phyloP scores from a whole-genome alignment of 495 filamentous ascomycete species.

The Penicillium soppii region DNA sequence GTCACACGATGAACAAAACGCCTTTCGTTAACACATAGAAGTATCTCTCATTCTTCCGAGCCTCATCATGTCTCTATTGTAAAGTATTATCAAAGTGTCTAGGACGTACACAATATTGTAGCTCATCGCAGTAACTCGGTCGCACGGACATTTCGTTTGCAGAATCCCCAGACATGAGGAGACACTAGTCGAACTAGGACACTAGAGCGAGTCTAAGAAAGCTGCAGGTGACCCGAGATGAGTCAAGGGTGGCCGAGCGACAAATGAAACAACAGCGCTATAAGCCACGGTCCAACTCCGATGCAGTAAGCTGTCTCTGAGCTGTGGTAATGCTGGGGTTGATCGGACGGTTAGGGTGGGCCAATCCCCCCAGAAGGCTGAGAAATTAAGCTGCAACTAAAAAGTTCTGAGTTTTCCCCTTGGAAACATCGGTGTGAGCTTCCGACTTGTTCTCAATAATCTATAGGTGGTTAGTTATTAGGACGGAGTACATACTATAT shows the following conservation, averaged over 20 bases:
- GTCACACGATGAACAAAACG: neutral
- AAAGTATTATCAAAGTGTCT: neutral
- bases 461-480: no score
- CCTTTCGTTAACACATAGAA: neutral
- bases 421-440: neutral
- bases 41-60: neutral
- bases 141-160: slow-evolving; percentile 34
- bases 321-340: neutral
- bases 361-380: neutral
- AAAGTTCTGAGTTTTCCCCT: slow-evolving; percentile 1
- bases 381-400: slow-evolving; percentile 2
- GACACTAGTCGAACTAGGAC: slow-evolving; percentile 17
- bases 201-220: slow-evolving; percentile 23
- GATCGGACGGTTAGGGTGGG: neutral
- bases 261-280: slow-evolving; percentile 22
- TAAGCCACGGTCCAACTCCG: slow-evolving; percentile 10
- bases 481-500: neutral
- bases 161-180: slow-evolving; percentile 29
- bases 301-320: slow-evolving; percentile 2
- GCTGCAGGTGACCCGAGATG: slow-evolving; percentile 33
- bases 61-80: neutral
- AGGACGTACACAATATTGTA: neutral
- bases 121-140: neutral
- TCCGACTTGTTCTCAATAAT: neutral
- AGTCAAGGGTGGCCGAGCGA: slow-evolving; percentile 20